A percentile compares a stretch with the other conserved stretches of the same genome.
phyloP scores from a whole-genome alignment of 1,139 yeast species.

The Zygosaccharomyces sapae region DNA sequence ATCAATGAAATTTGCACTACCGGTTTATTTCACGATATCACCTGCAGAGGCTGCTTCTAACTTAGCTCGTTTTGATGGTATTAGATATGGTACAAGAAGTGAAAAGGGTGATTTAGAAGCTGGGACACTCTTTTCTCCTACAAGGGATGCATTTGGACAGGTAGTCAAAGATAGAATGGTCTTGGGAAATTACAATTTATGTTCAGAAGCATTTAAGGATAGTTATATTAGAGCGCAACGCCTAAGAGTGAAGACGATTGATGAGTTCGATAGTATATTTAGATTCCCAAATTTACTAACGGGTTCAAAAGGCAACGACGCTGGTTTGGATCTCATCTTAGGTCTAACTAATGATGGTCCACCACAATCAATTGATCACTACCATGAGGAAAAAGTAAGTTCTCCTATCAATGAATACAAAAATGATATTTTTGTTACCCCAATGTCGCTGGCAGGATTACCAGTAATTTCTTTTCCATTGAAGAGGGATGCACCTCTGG shows the following conservation, averaged over 20 bases:
- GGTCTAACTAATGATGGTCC: conserved; percentile 67
- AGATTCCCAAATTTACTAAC: conserved; percentile 46
- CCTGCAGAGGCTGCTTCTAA: conserved; percentile 96
- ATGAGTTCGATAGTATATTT: conserved; percentile 68
- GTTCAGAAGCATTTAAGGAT: conserved; percentile 64
- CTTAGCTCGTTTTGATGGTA: conserved; percentile 82
- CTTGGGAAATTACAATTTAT: conserved; percentile 80
- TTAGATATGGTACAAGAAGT: conserved; percentile 68
- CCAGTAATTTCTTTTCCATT: conserved; percentile 78
- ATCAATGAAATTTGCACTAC: conserved; percentile 60
- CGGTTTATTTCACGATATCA: conserved; percentile 80
- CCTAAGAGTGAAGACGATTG: conserved; percentile 54
- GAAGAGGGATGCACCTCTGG: conserved; percentile 44
- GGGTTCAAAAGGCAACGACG: conserved; percentile 19
- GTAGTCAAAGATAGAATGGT: conserved; percentile 82
- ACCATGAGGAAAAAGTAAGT: conserved; percentile 35
- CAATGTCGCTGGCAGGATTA: conserved; percentile 86
- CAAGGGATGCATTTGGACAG: conserved; percentile 63
- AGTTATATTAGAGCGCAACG: conserved; percentile 75
- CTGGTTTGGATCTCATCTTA: conserved; percentile 64
- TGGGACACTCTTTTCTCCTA: conserved; percentile 46
- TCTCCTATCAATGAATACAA: conserved; percentile 61
- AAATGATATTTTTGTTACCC: conserved; percentile 83
- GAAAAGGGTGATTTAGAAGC: conserved; percentile 35
- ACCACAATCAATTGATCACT: conserved; percentile 53